A percentile compares a stretch with the other conserved stretches of the same genome.
These are phyloP conservation scores for Annulohypoxylon stygium DNA, from an alignment of 495 filamentous ascomycete species.

Conservation along the genomic window DNA sequence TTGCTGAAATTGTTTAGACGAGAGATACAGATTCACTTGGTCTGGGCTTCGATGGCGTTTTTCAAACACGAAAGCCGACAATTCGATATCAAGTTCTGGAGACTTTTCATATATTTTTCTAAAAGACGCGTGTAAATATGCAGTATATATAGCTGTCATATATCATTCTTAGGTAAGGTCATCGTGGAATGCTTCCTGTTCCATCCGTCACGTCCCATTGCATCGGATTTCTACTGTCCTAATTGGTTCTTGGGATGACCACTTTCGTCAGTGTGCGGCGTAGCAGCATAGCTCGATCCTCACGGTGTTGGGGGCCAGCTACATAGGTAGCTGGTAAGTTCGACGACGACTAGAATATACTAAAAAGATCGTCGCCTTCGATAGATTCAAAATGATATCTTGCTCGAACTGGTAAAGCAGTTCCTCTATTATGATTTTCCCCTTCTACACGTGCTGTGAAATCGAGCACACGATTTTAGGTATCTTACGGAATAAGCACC, in stretches of 20 bases:
- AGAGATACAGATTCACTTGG: background rate
- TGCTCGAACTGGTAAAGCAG: conserved; percentile 18
- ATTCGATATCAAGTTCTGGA: background rate
- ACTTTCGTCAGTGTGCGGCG: conserved; percentile 31
- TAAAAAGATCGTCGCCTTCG: conserved; percentile 18
- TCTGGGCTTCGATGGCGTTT: background rate
- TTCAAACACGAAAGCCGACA: background rate
- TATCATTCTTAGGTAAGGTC: background rate
- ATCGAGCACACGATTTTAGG: background rate
- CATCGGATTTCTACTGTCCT: conserved; percentile 12
- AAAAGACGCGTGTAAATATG: background rate
- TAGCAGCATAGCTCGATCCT: conserved; percentile 17
- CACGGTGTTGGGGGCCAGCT: conserved; percentile 1
- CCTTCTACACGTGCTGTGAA: conserved; percentile 20
- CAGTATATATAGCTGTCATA: conserved; percentile 1
- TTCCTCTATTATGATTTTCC: too few relatives aligned
- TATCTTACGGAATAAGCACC: conserved; percentile 19
- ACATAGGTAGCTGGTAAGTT: background rate
- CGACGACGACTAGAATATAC: background rate
- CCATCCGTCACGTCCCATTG: conserved; percentile 9
- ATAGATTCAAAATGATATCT: conserved; percentile 22
- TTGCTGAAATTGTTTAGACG: background rate
- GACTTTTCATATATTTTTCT: background rate
- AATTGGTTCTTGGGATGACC: conserved; percentile 11
- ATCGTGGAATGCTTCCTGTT: conserved; percentile 9